A percentile compares a stretch with the other conserved stretches of the same genome.
These are phyloP conservation scores for Daldinia caldariorum DNA, from an alignment of 495 filamentous ascomycete genomes.

Conservation along the genomic window DNA sequence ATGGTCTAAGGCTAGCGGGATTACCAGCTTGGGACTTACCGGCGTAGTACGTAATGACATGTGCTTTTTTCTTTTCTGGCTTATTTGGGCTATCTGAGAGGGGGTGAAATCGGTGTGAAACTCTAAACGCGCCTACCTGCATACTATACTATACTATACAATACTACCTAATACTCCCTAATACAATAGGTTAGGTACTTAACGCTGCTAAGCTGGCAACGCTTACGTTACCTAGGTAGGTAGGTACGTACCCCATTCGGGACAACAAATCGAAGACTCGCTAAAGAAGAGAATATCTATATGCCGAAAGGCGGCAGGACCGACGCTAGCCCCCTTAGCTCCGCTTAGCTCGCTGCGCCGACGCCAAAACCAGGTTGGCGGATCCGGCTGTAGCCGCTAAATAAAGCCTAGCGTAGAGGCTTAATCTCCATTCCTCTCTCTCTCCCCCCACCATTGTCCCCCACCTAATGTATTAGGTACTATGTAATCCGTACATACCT, in stretches of 20 bases:
- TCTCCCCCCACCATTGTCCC: too few relatives aligned
- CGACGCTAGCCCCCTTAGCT: constrained; percentile 10
- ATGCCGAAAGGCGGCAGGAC: constrained; percentile 30
- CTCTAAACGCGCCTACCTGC: constrained; percentile 5
- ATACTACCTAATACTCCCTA: too few relatives aligned
- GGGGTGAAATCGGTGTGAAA: background rate
- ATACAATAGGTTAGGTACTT: too few relatives aligned
- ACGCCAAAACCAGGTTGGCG: constrained; percentile 23
- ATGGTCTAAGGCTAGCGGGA: constrained; percentile 17
- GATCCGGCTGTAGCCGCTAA: constrained; percentile 38
- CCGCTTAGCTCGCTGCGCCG: background rate
- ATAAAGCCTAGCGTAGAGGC: constrained; percentile 1
- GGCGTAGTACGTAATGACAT: constrained; percentile 33
- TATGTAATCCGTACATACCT: too few relatives aligned
- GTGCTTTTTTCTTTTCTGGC: constrained; percentile 2
- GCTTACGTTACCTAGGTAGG: too few relatives aligned
- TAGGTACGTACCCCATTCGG: too few relatives aligned
- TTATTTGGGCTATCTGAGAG: background rate
- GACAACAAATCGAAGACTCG: too few relatives aligned
- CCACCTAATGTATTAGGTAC: too few relatives aligned
- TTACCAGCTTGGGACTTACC: constrained; percentile 25
- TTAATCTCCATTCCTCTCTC: too few relatives aligned
- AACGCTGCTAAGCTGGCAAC: too few relatives aligned
- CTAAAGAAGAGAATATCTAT: too few relatives aligned
- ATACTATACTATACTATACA: too few relatives aligned